Evolutionary conservation across 2,329 filamentous ascomycete species (phyloP), one percentile per base, ranked within the genome.

Genomic region (Coniochaeta sp.): DNA sequence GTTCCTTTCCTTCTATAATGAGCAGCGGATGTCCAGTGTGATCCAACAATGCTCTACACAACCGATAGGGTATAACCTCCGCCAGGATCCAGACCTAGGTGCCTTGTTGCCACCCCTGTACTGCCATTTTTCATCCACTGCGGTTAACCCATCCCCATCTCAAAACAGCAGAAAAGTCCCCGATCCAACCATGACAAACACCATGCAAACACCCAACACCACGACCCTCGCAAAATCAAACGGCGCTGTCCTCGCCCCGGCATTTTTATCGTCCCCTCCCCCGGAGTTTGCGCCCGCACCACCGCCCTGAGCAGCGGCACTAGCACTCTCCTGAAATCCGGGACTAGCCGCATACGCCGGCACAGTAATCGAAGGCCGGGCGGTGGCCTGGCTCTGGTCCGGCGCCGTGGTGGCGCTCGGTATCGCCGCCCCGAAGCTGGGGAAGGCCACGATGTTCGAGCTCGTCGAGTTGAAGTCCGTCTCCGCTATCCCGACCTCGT

Each of bases 401-500:
- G 71, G 65, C 16, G 69, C 74, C 0, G 61, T 56, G 4, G 74
- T 79, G 3, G 77, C 72, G 10, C 71, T 77, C 1, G 78, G 78
- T 28, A 81, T 80, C 3, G 62, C 56, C 0, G 76, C 77, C 22
- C 75, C 71, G 9, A 69, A 64, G 62, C 72, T 79, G 16, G 71
- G 55, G 56, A 81, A 81, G 2, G 76, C 61, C 1, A 79, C 69
- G 27, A 81, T 65, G 52, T 79, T 75, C 35, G 70, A 72, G 7
- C 64, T 57, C 1, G 76, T 78, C 1, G 76, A 68, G 61, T 80
- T 81, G 63, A 82, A 81, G 53, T 79, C 69, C 10, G 80, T 81
- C 14, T 71, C 67, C 4, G 79, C 80, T 18, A 83, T 64, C 16
- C 62, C 78, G 51, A 83, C 69, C 58, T 82, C 67, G 60, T 81